Base-by-base conservation (phyloP, 106 monocot species). In the Dendrobium huoshanense region DNA sequence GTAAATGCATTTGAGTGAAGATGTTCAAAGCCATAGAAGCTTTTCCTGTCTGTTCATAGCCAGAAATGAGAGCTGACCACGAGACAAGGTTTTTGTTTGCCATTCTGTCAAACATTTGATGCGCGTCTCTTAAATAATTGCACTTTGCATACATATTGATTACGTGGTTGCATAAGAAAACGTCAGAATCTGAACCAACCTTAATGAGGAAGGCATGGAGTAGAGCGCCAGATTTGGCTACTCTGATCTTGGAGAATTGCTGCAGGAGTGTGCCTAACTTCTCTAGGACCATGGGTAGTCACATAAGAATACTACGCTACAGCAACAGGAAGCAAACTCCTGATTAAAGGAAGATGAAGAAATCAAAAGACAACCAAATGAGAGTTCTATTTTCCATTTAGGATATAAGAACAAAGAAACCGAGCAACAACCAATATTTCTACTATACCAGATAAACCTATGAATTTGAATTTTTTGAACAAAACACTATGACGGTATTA, bases 81-180 rank as follows among this genome's bases (percentile, higher is more conserved):
- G 88, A 87, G 13, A 93, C 82, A 10, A 88, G 80, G 67, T 93
- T 93, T 68, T 72, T 85, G 0, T 78, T 17, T 11, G 73, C 51
- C 87, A 90, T 90, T 4, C 6, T 19, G 47, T 85, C 87, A 27
- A 93, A 93, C 17, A 93, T 6, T 40, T 85, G 72, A 11, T 75
- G 79, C 10, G 85, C 90, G 47, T 74, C 76, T 41, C 41, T 43
- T 25, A 90, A 77, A 75, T 68, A 72, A 31, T 79, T 79, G 81
- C 88, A 90, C 64, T 88, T 88, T 22, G 88, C 82, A 72, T 93
- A 93, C 54, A 88, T 76, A 61, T 88, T 93, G 33, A 90, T 80
- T 0, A 93, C 75, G 80, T 89, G 93, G 67, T 93, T 93, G 75
- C 76, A 87, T 47, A 90, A 80, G 55, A 87, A 24, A 59, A 87